phyloP scores from a whole-genome alignment of 495 filamentous ascomycete species.

The Neurospora sp. region DNA sequence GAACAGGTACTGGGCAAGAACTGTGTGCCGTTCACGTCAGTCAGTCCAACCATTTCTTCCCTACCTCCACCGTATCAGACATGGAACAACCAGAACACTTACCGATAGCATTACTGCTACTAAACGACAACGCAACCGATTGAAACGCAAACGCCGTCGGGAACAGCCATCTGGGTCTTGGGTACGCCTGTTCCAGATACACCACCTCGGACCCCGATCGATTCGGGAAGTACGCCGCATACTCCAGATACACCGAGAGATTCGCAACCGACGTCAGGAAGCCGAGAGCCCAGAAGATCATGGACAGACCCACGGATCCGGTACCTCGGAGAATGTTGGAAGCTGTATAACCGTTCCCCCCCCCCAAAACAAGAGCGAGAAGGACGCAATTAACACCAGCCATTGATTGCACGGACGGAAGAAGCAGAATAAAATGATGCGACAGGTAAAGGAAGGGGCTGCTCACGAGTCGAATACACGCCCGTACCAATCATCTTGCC shows the following conservation, averaged over 20 bases:
- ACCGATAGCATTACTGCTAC: constrained; percentile 53
- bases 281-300: constrained; percentile 55
- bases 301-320: constrained; percentile 47
- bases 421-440: no score
- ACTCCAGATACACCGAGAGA: constrained; percentile 49
- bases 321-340: constrained; percentile 44
- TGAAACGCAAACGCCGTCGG: constrained; percentile 52
- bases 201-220: constrained; percentile 55
- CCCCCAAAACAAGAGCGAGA: not conserved
- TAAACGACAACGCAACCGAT: constrained; percentile 50
- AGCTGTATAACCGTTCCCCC: constrained; percentile 25
- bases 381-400: not conserved
- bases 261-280: constrained; percentile 40
- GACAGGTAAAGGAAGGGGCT: not conserved
- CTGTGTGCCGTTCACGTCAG: not conserved
- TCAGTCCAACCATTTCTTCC: no score
- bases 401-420: not conserved
- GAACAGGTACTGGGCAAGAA: constrained; percentile 47
- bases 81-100: not conserved
- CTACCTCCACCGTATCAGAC: not conserved
- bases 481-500: constrained; percentile 59
- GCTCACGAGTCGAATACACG: constrained; percentile 53
- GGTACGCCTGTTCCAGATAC: constrained; percentile 57
- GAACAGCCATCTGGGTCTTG: constrained; percentile 50
- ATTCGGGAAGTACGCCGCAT: constrained; percentile 52